These are phyloP conservation scores for Aspergillus sp. DNA, from an alignment of 2,329 filamentous ascomycete genomes.

Conservation along the genomic window DNA sequence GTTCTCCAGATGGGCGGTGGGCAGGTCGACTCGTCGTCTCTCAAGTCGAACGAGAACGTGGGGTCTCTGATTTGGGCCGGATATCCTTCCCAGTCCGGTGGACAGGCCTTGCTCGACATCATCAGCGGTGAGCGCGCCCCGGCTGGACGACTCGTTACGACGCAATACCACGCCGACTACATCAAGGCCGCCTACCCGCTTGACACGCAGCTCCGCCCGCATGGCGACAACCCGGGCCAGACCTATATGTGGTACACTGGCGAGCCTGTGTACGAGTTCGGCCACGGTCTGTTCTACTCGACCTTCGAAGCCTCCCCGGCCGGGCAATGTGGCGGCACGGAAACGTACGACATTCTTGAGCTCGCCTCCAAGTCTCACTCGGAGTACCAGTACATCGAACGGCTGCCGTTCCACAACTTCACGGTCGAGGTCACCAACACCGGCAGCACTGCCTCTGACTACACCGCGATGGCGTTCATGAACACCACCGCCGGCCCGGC, in stretches of 20 bases:
- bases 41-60: constrained; percentile 31
- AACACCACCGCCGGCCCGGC: constrained; percentile 31
- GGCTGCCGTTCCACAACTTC: constrained; percentile 29
- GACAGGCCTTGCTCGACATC: constrained; percentile 33
- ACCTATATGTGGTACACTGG: constrained; percentile 39
- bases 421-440: constrained; percentile 29
- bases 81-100: constrained; percentile 38
- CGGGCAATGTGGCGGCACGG: neutral
- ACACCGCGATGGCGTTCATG: constrained; percentile 32
- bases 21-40: constrained; percentile 33
- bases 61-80: constrained; percentile 36
- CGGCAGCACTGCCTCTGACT: constrained; percentile 29
- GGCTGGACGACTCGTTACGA: constrained; percentile 33
- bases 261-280: constrained; percentile 33
- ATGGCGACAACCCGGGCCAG: constrained; percentile 30
- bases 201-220: constrained; percentile 35
- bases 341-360: constrained; percentile 24
- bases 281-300: constrained; percentile 38
- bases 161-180: constrained; percentile 34
- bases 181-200: constrained; percentile 32
- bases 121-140: constrained; percentile 33
- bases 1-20: constrained; percentile 37
- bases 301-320: constrained; percentile 21
- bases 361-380: constrained; percentile 22
- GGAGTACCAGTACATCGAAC: constrained; percentile 21